Percentiles rank a stretch among this genome's conserved stretches.
Evolutionary conservation across 495 filamentous ascomycete species (phyloP).

Genomic region (Aspergillus cavernicola): DNA sequence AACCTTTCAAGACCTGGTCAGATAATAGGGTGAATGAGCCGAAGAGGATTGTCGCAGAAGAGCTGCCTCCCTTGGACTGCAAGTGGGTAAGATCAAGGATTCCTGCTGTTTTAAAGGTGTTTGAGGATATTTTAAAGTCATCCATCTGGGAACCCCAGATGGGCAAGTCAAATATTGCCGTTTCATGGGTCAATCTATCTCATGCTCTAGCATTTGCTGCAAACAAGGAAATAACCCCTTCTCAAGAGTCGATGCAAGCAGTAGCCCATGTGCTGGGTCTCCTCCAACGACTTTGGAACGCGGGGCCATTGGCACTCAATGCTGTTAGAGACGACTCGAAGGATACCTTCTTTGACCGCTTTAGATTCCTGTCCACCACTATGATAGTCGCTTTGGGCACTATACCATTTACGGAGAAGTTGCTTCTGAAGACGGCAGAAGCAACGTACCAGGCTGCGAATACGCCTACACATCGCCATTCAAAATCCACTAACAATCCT

Average conservation of each 20-base stretch:
- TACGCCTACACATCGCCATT: constrained; percentile 45
- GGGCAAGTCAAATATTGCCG: constrained; percentile 39
- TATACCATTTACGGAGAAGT: constrained; percentile 76
- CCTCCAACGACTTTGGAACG: constrained; percentile 64
- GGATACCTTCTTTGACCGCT: constrained; percentile 57
- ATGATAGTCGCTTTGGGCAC: constrained; percentile 64
- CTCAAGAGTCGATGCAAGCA: constrained; percentile 73
- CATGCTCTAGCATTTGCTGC: constrained; percentile 71
- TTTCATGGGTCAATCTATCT: constrained; percentile 67
- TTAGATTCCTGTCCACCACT: constrained; percentile 54
- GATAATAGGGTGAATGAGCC: constrained; percentile 62
- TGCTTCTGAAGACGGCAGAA: constrained; percentile 43
- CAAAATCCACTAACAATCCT: constrained; percentile 22
- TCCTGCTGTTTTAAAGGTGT: constrained; percentile 53
- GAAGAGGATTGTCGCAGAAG: constrained; percentile 55
- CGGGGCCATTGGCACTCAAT: constrained; percentile 36
- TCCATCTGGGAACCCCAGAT: constrained; percentile 51
- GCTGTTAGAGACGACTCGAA: constrained; percentile 20
- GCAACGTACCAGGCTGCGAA: constrained; percentile 40
- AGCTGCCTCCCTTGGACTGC: constrained; percentile 74
- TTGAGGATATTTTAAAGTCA: constrained; percentile 59
- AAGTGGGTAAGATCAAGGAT: constrained; percentile 83
- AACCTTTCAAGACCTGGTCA: constrained; percentile 61
- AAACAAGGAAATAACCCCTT: constrained; percentile 86
- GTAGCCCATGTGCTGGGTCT: constrained; percentile 66